Base-by-base conservation (phyloP, 495 filamentous ascomycete species). In the Penicillium flavigenum region DNA sequence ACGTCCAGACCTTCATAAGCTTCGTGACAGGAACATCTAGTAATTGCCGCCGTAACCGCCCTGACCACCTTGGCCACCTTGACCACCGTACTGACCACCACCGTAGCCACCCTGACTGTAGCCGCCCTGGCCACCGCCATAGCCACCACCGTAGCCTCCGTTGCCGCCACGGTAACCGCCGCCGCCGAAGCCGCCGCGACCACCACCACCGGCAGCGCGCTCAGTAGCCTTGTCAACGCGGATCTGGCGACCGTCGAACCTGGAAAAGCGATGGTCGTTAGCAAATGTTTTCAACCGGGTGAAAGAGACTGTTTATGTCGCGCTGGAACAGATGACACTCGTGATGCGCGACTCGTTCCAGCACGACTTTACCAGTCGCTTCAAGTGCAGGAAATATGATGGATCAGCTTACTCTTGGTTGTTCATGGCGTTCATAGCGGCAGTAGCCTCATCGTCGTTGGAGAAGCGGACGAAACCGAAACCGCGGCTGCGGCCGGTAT, bases 191-290 rank as follows among this genome's bases (percentile, higher is more conserved):
- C 61, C 48, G 36, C 48, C 74, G 26, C 82, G 76, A 42, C 63
- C 64, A 36, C 78, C 78, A 45, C 65, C 68, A 31, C 69, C 64
- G 57, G 60, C 54, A 41, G 81, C 74, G 64, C 86, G 86, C 72
- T 97, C 91, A 45, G 90, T 92, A 54, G 94, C 95, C 72, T 90
- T 96, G 78, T 97, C 94, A 47, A 99, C 94, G 57, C 95, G 92
- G 66, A 99, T 97, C 54, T 81, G 82, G 56, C 94, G 92, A 48
- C 94, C 94, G 75, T 99, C 94, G 69, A 99, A 98, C 64, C 94
- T 98, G 64, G 4, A 20, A 42, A 34, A 38, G 5, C 8, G 24
- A 7, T n/a, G 8, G 16, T 9, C 19, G 49, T 52, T 8, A 52
- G 32, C 12, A 14, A 0, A 34, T 6, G 9, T 34, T 32, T 3